Percentiles rank a stretch among this genome's conserved stretches.
Conservation (phyloP, 306 rosid species). For the Begonia loranthoides region DNA sequence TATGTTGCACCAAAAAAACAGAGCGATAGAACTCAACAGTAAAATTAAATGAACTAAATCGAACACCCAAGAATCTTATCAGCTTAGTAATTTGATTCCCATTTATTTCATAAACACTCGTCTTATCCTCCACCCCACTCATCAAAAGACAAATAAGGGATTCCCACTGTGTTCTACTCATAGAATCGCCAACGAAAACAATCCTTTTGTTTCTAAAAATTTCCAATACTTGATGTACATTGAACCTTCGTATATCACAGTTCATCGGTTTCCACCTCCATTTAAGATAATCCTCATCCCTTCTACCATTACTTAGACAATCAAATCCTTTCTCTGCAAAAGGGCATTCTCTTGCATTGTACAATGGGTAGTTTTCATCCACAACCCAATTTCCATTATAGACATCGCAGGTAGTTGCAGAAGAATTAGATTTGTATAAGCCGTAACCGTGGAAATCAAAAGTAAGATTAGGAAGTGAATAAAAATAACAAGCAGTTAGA, state of each 20-base stretch:
- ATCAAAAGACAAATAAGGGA: conserved; percentile 72
- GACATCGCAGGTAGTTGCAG: conserved; percentile 33
- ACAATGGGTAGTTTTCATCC: conserved; percentile 37
- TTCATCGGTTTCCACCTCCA: conserved; percentile 68
- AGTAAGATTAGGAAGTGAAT: conserved; percentile 44
- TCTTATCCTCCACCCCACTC: conserved; percentile 72
- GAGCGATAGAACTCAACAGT: conserved; percentile 73
- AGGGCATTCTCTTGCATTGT: conserved; percentile 75
- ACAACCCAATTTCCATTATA: conserved; percentile 56
- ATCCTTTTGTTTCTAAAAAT: conserved; percentile 50
- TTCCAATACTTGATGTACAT: conserved; percentile 40
- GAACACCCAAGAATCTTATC: conserved; percentile 58
- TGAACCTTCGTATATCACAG: conserved; percentile 40
- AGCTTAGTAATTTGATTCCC: conserved; percentile 49
- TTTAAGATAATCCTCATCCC: conserved; percentile 45
- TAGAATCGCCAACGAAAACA: conserved; percentile 85
- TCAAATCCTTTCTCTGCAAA: conserved; percentile 68
- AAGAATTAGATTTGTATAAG: conserved; percentile 15
- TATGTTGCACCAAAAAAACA: conserved; percentile 64
- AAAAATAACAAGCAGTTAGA: conserved; percentile 42
- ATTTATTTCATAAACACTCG: conserved; percentile 61
- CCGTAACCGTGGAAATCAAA: conserved; percentile 23
- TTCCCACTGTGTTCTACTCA: conserved; percentile 92
- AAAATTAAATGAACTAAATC: conserved; percentile 60
- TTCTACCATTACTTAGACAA: conserved; percentile 63